Conservation (phyloP, 257 asterid species). For the Nicotiana attenuata region DNA sequence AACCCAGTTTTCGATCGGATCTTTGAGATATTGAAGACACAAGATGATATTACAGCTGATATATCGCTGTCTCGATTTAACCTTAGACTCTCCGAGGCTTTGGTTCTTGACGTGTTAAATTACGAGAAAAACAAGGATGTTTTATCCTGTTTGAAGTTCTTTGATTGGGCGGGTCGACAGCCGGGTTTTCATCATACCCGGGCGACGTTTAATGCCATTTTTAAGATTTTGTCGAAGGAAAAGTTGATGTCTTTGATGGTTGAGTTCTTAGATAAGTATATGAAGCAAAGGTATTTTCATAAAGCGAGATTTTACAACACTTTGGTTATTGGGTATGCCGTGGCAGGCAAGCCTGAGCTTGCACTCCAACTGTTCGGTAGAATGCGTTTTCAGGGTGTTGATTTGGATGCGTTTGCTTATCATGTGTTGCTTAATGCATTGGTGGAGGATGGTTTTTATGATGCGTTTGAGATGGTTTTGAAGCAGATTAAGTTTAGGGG, state of each 20-base stretch:
- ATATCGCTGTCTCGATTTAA: conserved; percentile 43
- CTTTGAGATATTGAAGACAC: conserved; percentile 45
- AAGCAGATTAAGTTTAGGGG: conserved; percentile 53
- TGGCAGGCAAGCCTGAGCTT: conserved; percentile 60
- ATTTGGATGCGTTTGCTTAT: conserved; percentile 53
- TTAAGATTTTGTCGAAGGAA: conserved; percentile 49
- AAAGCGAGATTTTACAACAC: conserved; percentile 34
- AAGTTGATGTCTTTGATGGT: conserved; percentile 45
- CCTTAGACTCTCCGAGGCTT: conserved; percentile 38
- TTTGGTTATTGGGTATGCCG: conserved; percentile 70
- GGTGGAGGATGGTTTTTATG: conserved; percentile 54
- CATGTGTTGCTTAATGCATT: conserved; percentile 70
- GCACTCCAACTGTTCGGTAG: conserved; percentile 69
- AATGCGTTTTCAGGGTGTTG: conserved; percentile 73
- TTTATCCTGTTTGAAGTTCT: conserved; percentile 67
- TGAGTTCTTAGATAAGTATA: conserved; percentile 40
- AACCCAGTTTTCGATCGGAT: conserved; percentile 44
- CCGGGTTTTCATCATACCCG: conserved; percentile 64
- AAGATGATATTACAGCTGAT: conserved; percentile 42
- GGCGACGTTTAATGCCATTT: conserved; percentile 59
- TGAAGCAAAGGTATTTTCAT: conserved; percentile 24
- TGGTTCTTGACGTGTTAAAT: conserved; percentile 52
- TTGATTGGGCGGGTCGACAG: conserved; percentile 92
- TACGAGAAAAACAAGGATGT: conserved; percentile 47
- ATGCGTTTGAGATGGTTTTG: conserved; percentile 40